Evolutionary conservation across 73 alveolate genomes (phyloP), one percentile per base, ranked within the genome.

Genomic region (Paramecium sonneborni): DNA sequence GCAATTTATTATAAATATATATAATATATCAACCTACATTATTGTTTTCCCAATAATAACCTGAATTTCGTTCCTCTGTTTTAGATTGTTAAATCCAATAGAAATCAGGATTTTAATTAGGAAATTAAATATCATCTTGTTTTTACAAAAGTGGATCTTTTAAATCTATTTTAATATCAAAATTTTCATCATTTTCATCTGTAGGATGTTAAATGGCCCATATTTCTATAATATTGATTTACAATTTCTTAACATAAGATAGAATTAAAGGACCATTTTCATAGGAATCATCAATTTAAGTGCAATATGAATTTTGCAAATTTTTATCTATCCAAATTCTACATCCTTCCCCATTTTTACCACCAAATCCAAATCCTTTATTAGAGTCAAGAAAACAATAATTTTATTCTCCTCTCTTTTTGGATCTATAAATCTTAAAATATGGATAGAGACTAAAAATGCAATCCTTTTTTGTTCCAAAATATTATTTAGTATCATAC

Each of bases 21-120:
- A 18, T 52, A 52, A 52, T 52, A 18, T 18, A 52, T 52, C 68
- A 52, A 52, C 68, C 18, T n/a, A 18, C 68, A 52, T 62, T 32
- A 26, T 26, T 62, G 7, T 62, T 62, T 62, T 62, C 87, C 87
- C 87, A 74, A 74, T 74, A 74, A 74, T 4, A 74, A 32, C 87
- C 87, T 34, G 68, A 74, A 21, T 39, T 74, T 39, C 26, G 12
- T 32, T 37, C 32, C 32, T 74, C 67, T 39, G 18, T 74, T n/a
- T 74, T 74, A 12, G 2, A 28, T 18, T 74, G 6, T 39, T n/a
- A 37, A 21, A 37, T 20, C 68, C 67, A 74, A 6, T 74, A 74
- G 15, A 37, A 74, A 35, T 74, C 58, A 8, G 87, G 57, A 28
- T 70, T 70, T 12, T 57, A 70, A 28, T 70, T 37, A 21, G 14